These are phyloP conservation scores for Erigeron canadensis DNA, from an alignment of 129 eudicot genomes.

Conservation along the genomic window DNA sequence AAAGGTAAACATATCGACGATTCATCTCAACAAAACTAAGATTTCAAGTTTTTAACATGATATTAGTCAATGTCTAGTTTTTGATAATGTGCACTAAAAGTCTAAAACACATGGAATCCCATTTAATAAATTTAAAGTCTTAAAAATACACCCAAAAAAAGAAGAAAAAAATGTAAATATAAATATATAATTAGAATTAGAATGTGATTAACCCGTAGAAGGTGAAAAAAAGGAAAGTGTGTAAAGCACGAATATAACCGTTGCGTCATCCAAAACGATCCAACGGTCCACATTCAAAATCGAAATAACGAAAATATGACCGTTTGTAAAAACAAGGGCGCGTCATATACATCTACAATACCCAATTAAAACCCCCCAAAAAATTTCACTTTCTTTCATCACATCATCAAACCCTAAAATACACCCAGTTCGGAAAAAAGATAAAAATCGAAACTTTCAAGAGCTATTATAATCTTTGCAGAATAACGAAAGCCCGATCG, in stretches of 20 bases:
- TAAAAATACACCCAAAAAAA: no score
- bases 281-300: constrained; percentile 36
- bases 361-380: constrained; percentile 32
- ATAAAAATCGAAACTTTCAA: not conserved
- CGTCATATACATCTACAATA: not conserved
- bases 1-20: no score
- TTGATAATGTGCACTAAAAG: no score
- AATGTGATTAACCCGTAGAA: not conserved
- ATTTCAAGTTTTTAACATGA: no score
- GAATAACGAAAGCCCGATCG: constrained; percentile 20
- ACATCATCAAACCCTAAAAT: constrained; percentile 28
- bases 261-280: not conserved
- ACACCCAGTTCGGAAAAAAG: not conserved
- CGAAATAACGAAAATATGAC: constrained; percentile 11
- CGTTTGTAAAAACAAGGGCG: constrained; percentile 31
- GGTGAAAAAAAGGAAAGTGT: not conserved
- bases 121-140: no score
- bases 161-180: no score
- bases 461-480: not conserved
- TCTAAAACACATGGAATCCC: no score
- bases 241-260: constrained; percentile 29
- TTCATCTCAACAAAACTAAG: no score
- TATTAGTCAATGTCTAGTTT: no score
- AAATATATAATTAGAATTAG: no score
- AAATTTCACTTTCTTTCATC: not conserved